Evolutionary conservation across 2,329 filamentous ascomycete genomes (phyloP).

Genomic region (Trichoderma sp.): DNA sequence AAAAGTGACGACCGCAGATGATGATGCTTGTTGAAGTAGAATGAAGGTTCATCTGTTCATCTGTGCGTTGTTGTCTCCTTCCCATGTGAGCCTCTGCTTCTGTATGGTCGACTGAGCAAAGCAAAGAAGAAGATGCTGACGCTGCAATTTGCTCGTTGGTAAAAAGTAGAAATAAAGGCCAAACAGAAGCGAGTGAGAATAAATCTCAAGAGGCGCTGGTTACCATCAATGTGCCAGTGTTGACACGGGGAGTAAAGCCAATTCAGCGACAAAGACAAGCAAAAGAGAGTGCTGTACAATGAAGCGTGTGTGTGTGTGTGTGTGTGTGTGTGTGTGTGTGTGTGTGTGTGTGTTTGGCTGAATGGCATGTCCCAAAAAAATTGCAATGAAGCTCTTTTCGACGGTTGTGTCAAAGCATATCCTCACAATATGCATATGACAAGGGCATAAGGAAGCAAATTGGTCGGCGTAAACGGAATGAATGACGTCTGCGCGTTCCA

Average conservation of each 20-base stretch:
- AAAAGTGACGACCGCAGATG: neutral
- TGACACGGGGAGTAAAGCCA: neutral
- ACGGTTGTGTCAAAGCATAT: conserved; percentile 14
- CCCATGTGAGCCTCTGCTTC: neutral
- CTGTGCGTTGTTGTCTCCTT: neutral
- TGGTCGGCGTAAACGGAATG: conserved; percentile 1
- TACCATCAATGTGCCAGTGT: conserved; percentile 3
- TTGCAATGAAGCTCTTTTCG: conserved; percentile 6
- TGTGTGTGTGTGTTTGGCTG: neutral
- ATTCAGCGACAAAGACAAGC: neutral
- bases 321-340: neutral
- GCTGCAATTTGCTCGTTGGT: neutral
- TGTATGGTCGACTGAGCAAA: neutral
- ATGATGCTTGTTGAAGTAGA: neutral
- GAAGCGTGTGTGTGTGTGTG: neutral
- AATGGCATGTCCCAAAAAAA: conserved; percentile 6
- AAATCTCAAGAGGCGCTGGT: conserved; percentile 1
- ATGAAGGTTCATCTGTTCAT: conserved; percentile 3
- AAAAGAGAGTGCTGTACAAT: neutral
- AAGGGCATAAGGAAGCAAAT: conserved; percentile 1
- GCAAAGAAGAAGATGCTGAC: neutral
- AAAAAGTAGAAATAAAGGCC: neutral
- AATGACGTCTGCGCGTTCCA: conserved; percentile 1
- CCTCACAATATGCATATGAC: conserved; percentile 18
- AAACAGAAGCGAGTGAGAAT: neutral